Evolutionary conservation across 116 monocot species (phyloP).

Genomic region (Phalaenopsis hybrid): DNA sequence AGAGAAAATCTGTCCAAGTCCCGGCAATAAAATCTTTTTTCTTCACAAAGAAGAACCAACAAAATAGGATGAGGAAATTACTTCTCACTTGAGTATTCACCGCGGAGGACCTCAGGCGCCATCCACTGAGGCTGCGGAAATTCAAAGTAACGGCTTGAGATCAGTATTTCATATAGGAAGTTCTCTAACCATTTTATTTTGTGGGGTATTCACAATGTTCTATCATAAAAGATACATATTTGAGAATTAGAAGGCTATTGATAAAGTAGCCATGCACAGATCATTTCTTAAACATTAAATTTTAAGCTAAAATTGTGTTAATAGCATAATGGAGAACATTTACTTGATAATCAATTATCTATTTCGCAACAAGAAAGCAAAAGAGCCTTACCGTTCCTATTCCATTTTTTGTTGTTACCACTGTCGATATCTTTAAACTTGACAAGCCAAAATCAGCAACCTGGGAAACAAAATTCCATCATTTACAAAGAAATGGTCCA

Average conservation of each 20-base stretch:
- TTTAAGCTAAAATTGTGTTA: background rate
- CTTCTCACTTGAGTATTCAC: slow-evolving; percentile 36
- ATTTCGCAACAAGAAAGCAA: background rate
- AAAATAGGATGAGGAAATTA: slow-evolving; percentile 1
- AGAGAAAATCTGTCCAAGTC: no score
- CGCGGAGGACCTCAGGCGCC: slow-evolving; percentile 45
- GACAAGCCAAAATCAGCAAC: slow-evolving; percentile 47
- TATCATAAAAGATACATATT: background rate
- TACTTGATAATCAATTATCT: background rate
- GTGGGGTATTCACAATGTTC: background rate
- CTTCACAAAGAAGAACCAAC: background rate
- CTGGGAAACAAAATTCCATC: slow-evolving; percentile 10
- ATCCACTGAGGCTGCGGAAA: slow-evolving; percentile 44
- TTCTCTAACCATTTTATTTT: background rate
- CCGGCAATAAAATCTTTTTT: no score
- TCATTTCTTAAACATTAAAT: background rate
- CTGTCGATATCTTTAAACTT: slow-evolving; percentile 32
- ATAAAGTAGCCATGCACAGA: background rate
- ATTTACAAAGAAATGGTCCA: background rate
- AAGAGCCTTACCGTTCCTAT: slow-evolving; percentile 31
- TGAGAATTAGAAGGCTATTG: background rate
- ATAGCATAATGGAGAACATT: background rate
- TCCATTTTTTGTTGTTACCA: slow-evolving; percentile 31
- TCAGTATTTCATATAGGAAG: no score
- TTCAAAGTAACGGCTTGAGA: background rate